A percentile compares a stretch with the other conserved stretches of the same genome.
phyloP scores from a whole-genome alignment of 345 rosid genomes.

The Boechera retrofracta region DNA sequence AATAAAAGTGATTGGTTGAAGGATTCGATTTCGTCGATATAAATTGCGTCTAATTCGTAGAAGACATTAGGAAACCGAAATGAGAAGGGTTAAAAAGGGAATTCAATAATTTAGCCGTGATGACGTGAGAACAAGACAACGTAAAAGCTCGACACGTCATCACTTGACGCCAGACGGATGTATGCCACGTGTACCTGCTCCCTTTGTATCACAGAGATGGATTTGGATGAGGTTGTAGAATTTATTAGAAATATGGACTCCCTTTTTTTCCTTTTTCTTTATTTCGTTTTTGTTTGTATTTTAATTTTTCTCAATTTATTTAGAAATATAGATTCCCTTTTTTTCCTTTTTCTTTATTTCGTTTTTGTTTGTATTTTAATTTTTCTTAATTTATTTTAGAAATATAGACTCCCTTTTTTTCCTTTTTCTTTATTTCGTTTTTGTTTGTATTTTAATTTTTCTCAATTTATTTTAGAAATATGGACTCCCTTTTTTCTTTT shows the following conservation, averaged over 20 bases:
- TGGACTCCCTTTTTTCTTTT: background rate
- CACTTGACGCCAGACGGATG: slow-evolving; percentile 31
- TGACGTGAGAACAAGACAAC: slow-evolving; percentile 26
- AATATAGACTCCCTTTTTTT: background rate
- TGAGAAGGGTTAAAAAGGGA: slow-evolving; percentile 14
- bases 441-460: background rate
- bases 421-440: too few relatives aligned
- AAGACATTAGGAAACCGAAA: too few relatives aligned
- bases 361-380: background rate
- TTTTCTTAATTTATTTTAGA: background rate
- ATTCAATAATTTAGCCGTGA: background rate
- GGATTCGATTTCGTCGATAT: slow-evolving; percentile 13
- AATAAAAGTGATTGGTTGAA: background rate
- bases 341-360: background rate
- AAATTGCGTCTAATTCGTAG: background rate
- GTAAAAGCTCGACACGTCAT: slow-evolving; percentile 33
- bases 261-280: background rate
- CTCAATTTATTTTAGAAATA: background rate
- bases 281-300: background rate
- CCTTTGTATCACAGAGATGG: background rate
- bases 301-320: background rate
- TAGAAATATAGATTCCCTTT: too few relatives aligned
- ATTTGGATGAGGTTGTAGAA: slow-evolving; percentile 43
- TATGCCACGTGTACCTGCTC: slow-evolving; percentile 39
- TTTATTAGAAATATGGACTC: slow-evolving; percentile 12